Evolutionary conservation across 2,329 filamentous ascomycete genomes (phyloP).

Genomic region (Verticillium alfalfae): DNA sequence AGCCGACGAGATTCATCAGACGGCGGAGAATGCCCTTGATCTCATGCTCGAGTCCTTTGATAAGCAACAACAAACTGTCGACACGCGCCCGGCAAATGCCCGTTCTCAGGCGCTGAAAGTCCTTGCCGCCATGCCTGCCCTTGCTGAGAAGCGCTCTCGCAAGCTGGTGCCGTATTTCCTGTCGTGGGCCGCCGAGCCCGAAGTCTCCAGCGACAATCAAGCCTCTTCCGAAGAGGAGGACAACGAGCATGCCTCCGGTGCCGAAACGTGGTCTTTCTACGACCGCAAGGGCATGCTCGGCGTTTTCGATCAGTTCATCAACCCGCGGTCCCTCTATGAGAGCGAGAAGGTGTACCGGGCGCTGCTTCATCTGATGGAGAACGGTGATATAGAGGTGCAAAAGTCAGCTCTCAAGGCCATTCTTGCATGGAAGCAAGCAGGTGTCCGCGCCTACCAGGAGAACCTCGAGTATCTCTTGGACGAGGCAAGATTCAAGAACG

Average conservation of each 20-base stretch:
- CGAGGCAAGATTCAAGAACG: slow-evolving; percentile 86
- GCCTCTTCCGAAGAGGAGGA: slow-evolving; percentile 33
- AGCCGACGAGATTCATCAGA: slow-evolving; percentile 44
- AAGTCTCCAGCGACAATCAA: slow-evolving; percentile 30
- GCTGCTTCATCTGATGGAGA: slow-evolving; percentile 70
- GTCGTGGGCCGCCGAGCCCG: slow-evolving; percentile 62
- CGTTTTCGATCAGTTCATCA: slow-evolving; percentile 79
- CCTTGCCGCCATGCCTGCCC: slow-evolving; percentile 63
- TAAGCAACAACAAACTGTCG: slow-evolving; percentile 50
- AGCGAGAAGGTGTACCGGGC: slow-evolving; percentile 70
- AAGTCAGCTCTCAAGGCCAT: slow-evolving; percentile 79
- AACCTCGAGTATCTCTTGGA: slow-evolving; percentile 83
- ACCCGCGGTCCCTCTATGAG: slow-evolving; percentile 78
- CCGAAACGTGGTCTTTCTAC: slow-evolving; percentile 59
- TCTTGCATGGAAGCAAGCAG: slow-evolving; percentile 80
- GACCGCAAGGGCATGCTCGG: slow-evolving; percentile 81
- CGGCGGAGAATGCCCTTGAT: slow-evolving; percentile 47
- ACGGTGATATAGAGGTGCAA: slow-evolving; percentile 88
- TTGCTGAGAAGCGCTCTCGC: slow-evolving; percentile 84
- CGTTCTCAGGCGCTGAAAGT: slow-evolving; percentile 77
- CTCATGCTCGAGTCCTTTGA: slow-evolving; percentile 61
- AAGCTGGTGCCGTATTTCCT: slow-evolving; percentile 81
- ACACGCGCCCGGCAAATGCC: slow-evolving; percentile 48
- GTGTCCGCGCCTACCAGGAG: slow-evolving; percentile 73
- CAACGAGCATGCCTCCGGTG: slow-evolving; percentile 29